Evolutionary conservation across 2,329 filamentous ascomycete species (phyloP), one percentile per base, ranked within the genome.

Genomic region (Saccharata proteae): DNA sequence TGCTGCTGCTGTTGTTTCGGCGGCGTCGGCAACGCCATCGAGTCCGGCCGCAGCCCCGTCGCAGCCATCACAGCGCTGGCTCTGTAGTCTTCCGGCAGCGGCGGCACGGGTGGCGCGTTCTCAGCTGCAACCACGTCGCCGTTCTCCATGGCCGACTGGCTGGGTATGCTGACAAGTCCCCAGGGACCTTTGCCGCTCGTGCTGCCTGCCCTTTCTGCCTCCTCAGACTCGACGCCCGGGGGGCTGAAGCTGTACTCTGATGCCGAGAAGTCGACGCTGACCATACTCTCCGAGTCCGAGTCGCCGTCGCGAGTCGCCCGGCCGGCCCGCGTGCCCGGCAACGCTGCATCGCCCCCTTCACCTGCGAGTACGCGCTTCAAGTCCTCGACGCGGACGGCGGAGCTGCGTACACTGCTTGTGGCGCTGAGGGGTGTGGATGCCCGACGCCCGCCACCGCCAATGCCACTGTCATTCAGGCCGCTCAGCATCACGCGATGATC

Each of bases 231-330:
- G 8, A 9, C 8, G 4, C 30, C 32, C 2, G 34, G 26, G 3
- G 35, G 20, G 2, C 32, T 26, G 49, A 71, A 76, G 22, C 72
- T 78, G 13, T 73, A 56, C 45, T 82, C 77, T 5, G 75, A 80
- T n/a, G 71, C 64, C 26, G 70, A 69, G 41, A 71, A 67, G 35
- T 81, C 77, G 40, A 76, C 79, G 57, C 75, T 80, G 40, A 78
- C 68, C 62, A 83, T 70, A 51, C 76, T 81, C 32, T 83, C 78
- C 35, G 21, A 24, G 23, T 35, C 33, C 14, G 62, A 67, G 36
- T 69, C 71, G 30, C 67, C 40, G 11, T 32, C 38, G 11, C 57
- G 16, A 54, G 51, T 30, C 52, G 19, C 43, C 38, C 18, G 58
- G 43, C 24, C 69, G 65, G 19, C 72, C 73, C 29, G 33, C 5